Base-by-base conservation (phyloP, 352 stramenopile species). In the Pythium brachiatum region DNA sequence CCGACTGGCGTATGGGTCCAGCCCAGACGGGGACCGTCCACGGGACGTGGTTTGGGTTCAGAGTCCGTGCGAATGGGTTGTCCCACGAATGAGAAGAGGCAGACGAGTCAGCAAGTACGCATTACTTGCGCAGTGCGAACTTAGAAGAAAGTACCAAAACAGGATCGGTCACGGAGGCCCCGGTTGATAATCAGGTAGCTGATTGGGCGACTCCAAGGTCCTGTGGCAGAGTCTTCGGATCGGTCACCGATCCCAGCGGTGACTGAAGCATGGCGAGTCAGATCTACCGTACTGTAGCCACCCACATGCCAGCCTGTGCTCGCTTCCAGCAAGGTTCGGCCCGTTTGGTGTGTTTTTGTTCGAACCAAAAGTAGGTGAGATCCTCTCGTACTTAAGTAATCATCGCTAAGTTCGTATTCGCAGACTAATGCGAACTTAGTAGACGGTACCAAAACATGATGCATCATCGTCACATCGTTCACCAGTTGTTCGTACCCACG, bases 41-140 rank as follows among this genome's bases (percentile, higher is more conserved):
- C 9, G 41, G 16, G n/a, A 48, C n/a, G n/a, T n/a, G 46, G 32
- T 59, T 58, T 53, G 60, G 52, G 44, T 52, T 66, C 60, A 66
- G 29, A 43, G 53, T 13, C 21, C 15, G 18, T 18, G 27, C 27
- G 20, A 16, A 9, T 48, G 41, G 41, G n/a, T 48, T 48, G 43
- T 51, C 36, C 43, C 32, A 50, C 20, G 57, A 53, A 57, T 65
- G 60, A 60, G 60, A 46, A 38, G 43, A 56, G 60, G 41, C 53
- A 61, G 51, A 56, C 25, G 51, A 21, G 29, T 15, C 54, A 29
- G 15, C 60, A 66, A 44, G 60, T 66, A 34, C 52, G 60, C 12
- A 51, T 29, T 1, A 23, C 23, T 15, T 16, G 16, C 16, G 20
- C 51, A 11, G 20, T 36, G 26, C 41, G n/a, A 48, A 48, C 41